Conservation (phyloP, 352 stramenopile genomes). For the Phytophthora sojae region DNA sequence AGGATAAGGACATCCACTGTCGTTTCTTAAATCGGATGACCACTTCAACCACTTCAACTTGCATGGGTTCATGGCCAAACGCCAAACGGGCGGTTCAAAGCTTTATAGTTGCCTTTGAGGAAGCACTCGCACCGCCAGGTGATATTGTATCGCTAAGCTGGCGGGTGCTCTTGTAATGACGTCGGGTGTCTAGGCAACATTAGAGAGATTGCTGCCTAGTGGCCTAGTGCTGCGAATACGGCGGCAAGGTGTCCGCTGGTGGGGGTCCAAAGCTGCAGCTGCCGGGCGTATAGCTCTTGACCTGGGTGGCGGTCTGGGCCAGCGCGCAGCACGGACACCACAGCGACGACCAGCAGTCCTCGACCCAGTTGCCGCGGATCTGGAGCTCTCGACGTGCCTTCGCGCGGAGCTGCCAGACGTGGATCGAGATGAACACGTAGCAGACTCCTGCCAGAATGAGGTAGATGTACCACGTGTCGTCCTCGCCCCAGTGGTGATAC, state of each 20-base stretch:
- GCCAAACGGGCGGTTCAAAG: too few species aligned
- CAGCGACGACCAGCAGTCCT: slow-evolving; percentile 36
- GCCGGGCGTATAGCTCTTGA: slow-evolving; percentile 50
- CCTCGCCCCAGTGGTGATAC: slow-evolving; percentile 35
- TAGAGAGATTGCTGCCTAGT: neutral
- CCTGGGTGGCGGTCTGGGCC: slow-evolving; percentile 56
- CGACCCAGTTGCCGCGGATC: slow-evolving; percentile 27
- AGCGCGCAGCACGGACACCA: slow-evolving; percentile 44
- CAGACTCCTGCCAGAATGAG: slow-evolving; percentile 23
- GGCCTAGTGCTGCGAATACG: slow-evolving; percentile 23
- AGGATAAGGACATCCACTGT: too few species aligned
- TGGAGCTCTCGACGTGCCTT: slow-evolving; percentile 17
- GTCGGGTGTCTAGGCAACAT: too few species aligned
- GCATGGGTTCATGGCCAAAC: too few species aligned
- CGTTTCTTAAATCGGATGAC: too few species aligned
- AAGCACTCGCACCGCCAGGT: too few species aligned
- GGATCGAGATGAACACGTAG: slow-evolving; percentile 34
- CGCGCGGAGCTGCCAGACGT: slow-evolving; percentile 32
- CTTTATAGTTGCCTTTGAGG: too few species aligned
- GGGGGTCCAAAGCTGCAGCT: slow-evolving; percentile 43
- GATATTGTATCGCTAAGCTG: too few species aligned
- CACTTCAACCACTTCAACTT: too few species aligned
- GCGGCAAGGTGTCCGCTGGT: slow-evolving; percentile 33
- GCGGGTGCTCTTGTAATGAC: too few species aligned
- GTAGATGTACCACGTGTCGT: slow-evolving; percentile 38